Evolutionary conservation across 2,329 filamentous ascomycete species (phyloP).

Genomic region (Pyrenophora teres): DNA sequence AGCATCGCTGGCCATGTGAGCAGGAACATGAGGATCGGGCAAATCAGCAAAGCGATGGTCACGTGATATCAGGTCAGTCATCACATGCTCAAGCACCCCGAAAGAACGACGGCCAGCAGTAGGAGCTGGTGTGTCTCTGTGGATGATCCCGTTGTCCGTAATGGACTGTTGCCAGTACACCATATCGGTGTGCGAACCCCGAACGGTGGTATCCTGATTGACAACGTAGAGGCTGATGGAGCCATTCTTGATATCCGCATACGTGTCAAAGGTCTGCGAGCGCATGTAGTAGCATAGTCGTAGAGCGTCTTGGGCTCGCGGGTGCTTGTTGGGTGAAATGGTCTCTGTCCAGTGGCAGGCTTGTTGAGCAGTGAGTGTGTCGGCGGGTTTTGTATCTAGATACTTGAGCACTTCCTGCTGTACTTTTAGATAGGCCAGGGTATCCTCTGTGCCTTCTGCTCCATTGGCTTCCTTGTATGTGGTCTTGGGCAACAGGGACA

Average conservation of each 20-base stretch:
- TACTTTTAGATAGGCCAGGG: constrained; percentile 22
- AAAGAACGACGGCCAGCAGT: no score
- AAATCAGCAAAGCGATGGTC: no score
- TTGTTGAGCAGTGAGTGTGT: constrained; percentile 12
- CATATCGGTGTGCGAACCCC: background rate
- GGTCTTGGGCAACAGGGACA: constrained; percentile 14
- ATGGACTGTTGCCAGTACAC: constrained; percentile 30
- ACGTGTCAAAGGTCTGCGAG: constrained; percentile 28
- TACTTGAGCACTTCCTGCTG: constrained; percentile 23
- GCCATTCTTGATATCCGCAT: constrained; percentile 14
- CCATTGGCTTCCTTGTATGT: constrained; percentile 25
- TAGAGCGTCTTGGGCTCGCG: constrained; percentile 25
- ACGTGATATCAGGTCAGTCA: no score
- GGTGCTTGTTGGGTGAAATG: constrained; percentile 10
- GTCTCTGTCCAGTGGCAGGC: constrained; percentile 22
- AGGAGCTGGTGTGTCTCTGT: background rate
- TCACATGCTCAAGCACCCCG: no score
- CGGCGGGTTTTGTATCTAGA: constrained; percentile 15
- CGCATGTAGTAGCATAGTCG: constrained; percentile 43
- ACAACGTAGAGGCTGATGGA: constrained; percentile 21
- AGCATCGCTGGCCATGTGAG: no score
- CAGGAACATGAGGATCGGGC: no score
- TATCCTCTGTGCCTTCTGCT: constrained; percentile 12
- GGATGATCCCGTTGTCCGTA: constrained; percentile 5
- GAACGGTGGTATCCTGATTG: constrained; percentile 5